phyloP scores from a whole-genome alignment of 2,329 filamentous ascomycete species.

The Fusarium sp. region DNA sequence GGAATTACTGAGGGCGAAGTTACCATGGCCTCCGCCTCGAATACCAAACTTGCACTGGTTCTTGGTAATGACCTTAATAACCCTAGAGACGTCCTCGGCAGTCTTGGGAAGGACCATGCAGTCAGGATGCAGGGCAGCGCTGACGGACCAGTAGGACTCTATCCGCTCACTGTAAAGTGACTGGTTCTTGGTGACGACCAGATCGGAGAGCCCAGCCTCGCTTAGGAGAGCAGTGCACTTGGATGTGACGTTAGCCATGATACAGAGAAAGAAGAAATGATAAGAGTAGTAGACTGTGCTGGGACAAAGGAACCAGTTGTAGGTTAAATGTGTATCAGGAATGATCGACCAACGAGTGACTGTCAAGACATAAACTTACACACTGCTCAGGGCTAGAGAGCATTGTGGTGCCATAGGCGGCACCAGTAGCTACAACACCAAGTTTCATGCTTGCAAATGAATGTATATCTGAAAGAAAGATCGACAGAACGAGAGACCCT shows the following conservation, averaged over 20 bases:
- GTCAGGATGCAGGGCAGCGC: conserved; percentile 50
- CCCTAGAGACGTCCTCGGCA: conserved; percentile 51
- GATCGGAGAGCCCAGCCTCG: conserved; percentile 41
- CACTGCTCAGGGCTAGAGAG: conserved; percentile 12
- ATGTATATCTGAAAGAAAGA: neutral
- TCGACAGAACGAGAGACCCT: neutral
- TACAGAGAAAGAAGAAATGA: neutral
- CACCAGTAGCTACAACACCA: conserved; percentile 16
- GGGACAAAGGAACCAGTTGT: neutral
- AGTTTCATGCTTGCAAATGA: conserved; percentile 25
- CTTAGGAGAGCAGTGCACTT: conserved; percentile 45
- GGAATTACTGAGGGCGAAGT: conserved; percentile 49
- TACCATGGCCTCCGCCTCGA: conserved; percentile 52
- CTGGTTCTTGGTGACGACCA: conserved; percentile 46
- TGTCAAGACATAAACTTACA: conserved; percentile 16
- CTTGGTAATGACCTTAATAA: conserved; percentile 48
- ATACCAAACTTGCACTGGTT: conserved; percentile 52
- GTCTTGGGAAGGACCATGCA: conserved; percentile 51
- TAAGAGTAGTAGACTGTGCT: neutral
- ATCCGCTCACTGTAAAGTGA: conserved; percentile 46
- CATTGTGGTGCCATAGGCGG: conserved; percentile 7
- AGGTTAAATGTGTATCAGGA: neutral
- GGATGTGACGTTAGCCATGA: conserved; percentile 18
- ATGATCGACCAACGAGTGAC: neutral
- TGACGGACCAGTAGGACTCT: conserved; percentile 51